Conservation (phyloP, 148 eudicot genomes). For the Beta vulgaris region DNA sequence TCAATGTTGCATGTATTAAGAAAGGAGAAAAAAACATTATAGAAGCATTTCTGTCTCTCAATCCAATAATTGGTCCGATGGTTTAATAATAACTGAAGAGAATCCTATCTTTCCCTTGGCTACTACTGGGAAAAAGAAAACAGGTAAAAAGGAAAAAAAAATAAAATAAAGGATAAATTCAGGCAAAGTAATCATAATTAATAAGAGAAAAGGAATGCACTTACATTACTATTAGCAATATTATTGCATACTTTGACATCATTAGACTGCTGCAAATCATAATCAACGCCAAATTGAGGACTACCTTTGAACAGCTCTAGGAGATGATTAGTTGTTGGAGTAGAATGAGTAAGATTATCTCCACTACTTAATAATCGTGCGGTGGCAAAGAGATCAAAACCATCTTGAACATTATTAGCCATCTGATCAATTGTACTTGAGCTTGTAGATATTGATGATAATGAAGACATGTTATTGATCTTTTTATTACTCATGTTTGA, state of each 20-base stretch:
- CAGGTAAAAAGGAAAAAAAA: neutral
- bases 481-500: slow-evolving; percentile 36
- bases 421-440: slow-evolving; percentile 31
- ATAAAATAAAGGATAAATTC: neutral
- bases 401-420: slow-evolving; percentile 42
- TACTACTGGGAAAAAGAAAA: too few species aligned
- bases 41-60: too few species aligned
- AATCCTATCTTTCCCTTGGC: too few species aligned
- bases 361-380: slow-evolving; percentile 33
- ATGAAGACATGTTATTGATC: slow-evolving; percentile 11
- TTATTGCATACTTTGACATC: slow-evolving; percentile 37
- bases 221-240: slow-evolving; percentile 41
- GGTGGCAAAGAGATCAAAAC: slow-evolving; percentile 47
- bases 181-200: neutral
- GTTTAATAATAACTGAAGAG: too few species aligned
- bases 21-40: too few species aligned
- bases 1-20: too few species aligned
- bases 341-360: slow-evolving; percentile 28
- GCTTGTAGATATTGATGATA: slow-evolving; percentile 22
- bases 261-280: slow-evolving; percentile 39
- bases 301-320: slow-evolving; percentile 37
- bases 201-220: slow-evolving; percentile 27
- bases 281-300: slow-evolving; percentile 41
- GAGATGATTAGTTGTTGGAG: slow-evolving; percentile 24
- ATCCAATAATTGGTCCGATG: too few species aligned